Evolutionary conservation across 495 filamentous ascomycete genomes (phyloP).

Genomic region (Oleoguttula mirabilis): DNA sequence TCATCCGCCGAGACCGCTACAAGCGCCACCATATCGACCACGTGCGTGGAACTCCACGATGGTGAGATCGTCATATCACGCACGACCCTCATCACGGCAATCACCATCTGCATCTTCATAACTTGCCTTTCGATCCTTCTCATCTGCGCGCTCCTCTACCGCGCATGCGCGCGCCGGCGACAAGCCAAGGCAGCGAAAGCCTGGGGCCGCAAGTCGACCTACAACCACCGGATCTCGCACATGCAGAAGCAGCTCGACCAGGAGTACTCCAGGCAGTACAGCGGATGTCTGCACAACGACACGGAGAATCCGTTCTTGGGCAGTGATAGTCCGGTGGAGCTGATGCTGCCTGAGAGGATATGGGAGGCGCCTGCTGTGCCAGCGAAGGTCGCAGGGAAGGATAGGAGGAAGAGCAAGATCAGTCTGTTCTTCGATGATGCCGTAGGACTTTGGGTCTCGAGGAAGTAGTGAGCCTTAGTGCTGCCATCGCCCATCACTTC

Average conservation of each 20-base stretch:
- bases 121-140: constrained; percentile 1
- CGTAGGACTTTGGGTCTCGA: constrained; percentile 11
- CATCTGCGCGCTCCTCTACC: neutral
- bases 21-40: too few species aligned
- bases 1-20: too few species aligned
- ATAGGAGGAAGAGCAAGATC: constrained; percentile 1
- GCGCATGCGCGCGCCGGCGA: constrained; percentile 5
- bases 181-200: constrained; percentile 3
- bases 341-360: neutral
- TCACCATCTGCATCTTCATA: constrained; percentile 9
- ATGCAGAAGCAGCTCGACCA: constrained; percentile 8
- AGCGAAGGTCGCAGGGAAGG: neutral
- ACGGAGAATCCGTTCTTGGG: constrained; percentile 11
- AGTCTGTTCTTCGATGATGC: constrained; percentile 10
- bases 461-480: neutral
- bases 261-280: constrained; percentile 3
- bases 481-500: neutral
- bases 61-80: constrained; percentile 6
- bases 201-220: constrained; percentile 9
- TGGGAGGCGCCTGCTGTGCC: constrained; percentile 10
- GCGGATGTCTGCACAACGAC: constrained; percentile 2
- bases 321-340: constrained; percentile 2
- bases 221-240: constrained; percentile 3
- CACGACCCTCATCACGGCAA: constrained; percentile 5
- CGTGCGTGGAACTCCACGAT: neutral